Evolutionary conservation across 1,284 basidiomycete genomes (phyloP), one percentile per base, ranked within the genome.

Genomic region (Golubevia sp.): DNA sequence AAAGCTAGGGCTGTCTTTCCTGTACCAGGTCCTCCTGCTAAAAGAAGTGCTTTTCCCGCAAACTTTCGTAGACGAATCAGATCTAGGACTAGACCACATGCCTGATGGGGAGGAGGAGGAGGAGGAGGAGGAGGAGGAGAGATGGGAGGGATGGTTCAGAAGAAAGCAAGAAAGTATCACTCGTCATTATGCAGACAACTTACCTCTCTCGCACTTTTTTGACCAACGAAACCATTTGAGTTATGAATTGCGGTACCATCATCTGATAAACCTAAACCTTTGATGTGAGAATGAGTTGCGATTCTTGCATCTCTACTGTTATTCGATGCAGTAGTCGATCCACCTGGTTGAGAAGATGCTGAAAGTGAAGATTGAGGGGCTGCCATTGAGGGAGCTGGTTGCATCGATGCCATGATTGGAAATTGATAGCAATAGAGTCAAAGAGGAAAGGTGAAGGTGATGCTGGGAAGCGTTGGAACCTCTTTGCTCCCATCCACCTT

Each of bases 1-100:
- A 99, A 86, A 1, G 97, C 95, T 25, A 99, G 88, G 0, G 96
- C 96, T 0, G 97, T 99, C 87, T 99, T 94, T 18, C 94, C 94
- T 2, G 94, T 96, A 11, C 94, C 93, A 0, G 94, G 94, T 38
- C 92, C 92, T 58, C 94, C 94, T 15, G 92, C 93, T 44, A 96
- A 89, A 18, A 96, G 85, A 44, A 96, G 86, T 0, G 93, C 94
- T 56, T 93, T 88, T 44, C 93, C 94, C n/a, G 93, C 93, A 85
- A 95, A 94, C 83, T 92, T 93, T 75, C 91, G 90, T 68, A 90
- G 90, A 82, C 93, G 92, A 75, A 95, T 90, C 56, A 97, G 89
- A 72, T 94, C 92, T n/a, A 94, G 90, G 34, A 93, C 90, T 30
- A 97, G 90, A 24, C 93, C 93, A 71, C 93, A 95, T 26, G 93